phyloP scores from a whole-genome alignment of 1,139 yeast species.

The Taphrina wiesneri region DNA sequence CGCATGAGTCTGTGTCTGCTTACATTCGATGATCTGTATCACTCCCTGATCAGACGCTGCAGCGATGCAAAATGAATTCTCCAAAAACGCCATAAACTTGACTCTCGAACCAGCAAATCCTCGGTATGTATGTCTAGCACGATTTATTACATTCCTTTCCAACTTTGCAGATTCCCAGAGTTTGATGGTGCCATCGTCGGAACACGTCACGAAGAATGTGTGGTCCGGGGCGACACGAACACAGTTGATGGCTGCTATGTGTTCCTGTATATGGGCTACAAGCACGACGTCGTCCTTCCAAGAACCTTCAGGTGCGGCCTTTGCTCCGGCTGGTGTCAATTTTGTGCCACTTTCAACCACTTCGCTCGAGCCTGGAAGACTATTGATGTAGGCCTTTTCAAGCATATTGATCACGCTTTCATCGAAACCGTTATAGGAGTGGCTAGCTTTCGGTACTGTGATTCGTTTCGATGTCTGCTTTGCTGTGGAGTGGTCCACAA shows the following conservation, averaged over 20 bases:
- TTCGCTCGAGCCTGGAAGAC: constrained; percentile 46
- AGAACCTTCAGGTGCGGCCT: neutral
- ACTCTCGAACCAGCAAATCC: constrained; percentile 43
- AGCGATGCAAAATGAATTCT: constrained; percentile 64
- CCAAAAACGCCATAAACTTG: constrained; percentile 52
- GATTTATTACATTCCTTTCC: constrained; percentile 64
- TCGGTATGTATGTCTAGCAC: constrained; percentile 51
- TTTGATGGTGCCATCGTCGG: constrained; percentile 77
- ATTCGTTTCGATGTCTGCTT: neutral
- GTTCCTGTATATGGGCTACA: constrained; percentile 63
- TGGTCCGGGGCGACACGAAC: constrained; percentile 61
- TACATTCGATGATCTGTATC: constrained; percentile 58
- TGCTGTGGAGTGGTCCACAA: neutral
- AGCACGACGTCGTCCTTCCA: constrained; percentile 55
- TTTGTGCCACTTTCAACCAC: constrained; percentile 35
- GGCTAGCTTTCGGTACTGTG: constrained; percentile 41
- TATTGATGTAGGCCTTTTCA: constrained; percentile 56
- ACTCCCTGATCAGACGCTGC: constrained; percentile 68
- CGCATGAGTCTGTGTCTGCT: constrained; percentile 45
- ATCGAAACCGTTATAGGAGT: constrained; percentile 63
- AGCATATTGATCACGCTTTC: constrained; percentile 63
- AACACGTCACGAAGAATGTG: constrained; percentile 73
- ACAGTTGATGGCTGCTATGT: constrained; percentile 56
- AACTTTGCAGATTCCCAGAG: constrained; percentile 76
- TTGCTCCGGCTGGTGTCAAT: constrained; percentile 21